Base-by-base conservation (phyloP, 352 stramenopile genomes). In the Phytophthora sp. region DNA sequence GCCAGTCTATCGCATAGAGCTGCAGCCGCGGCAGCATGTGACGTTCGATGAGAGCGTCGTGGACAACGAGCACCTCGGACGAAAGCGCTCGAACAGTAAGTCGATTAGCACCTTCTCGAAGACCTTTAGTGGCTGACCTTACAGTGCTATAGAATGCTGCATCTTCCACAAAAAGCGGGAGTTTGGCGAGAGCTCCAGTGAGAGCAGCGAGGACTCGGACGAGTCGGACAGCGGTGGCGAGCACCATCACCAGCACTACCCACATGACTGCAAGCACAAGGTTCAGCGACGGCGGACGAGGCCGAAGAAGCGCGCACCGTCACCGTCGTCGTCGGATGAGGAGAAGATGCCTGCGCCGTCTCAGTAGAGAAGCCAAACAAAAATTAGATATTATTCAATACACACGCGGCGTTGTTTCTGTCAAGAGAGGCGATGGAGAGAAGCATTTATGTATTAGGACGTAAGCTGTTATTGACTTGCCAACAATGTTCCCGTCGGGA, bases 91-190 rank as follows among this genome's bases (percentile, higher is more conserved):
- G 33, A 98, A 98, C 51, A 95, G 90, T 96, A 69, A 26, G 80
- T 69, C 15, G 30, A 16, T 54, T n/a, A 42, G 35, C 21, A 3
- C 3, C 31, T 21, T 31, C 11, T 49, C 8, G 0, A 4, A 35
- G 21, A 3, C n/a, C 4, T 53, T 20, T 8, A 27, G n/a, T 51
- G 4, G 27, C 54, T 72, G 7, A 54, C 26, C n/a, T 50, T 26
- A 16, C 16, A 50, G 23, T 50, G 36, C 16, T 64, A 12, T 52
- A 96, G 88, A 93, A 63, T 98, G 93, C 78, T 98, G 93, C 68
- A 90, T 98, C 41, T 98, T 97, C 71, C 91, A 98, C 85, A 98
- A 97, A 77, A 94, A 91, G 58, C 82, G 88, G 44, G 76, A 88
- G 44, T 98, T 97, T 62, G 91, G 88, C 18, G 91, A 97, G 71